phyloP scores from a whole-genome alignment of 2,329 filamentous ascomycete genomes.

The Scedosporium boydii region DNA sequence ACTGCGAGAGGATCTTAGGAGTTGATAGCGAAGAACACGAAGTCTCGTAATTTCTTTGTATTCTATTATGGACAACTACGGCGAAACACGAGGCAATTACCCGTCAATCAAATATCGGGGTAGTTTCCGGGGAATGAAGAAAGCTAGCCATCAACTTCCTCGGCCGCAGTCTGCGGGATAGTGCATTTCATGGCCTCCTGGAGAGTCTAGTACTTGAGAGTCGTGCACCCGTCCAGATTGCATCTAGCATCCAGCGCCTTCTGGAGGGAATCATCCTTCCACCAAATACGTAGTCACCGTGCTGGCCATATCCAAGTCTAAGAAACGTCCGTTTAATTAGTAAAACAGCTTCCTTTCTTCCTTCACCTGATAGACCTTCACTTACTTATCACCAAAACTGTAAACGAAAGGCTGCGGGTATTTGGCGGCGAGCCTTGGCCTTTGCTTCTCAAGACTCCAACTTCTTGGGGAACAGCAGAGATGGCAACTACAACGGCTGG shows the following conservation, averaged over 20 bases:
- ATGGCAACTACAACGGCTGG: too few species aligned
- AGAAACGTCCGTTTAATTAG: not conserved
- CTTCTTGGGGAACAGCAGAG: not conserved
- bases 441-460: not conserved
- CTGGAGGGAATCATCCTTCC: conserved; percentile 23
- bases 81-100: not conserved
- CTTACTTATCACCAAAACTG: conserved; percentile 3
- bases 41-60: too few species aligned
- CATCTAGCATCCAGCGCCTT: conserved; percentile 22
- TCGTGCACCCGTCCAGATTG: conserved; percentile 36
- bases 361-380: not conserved
- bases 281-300: conserved; percentile 24
- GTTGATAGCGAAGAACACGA: too few species aligned
- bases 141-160: conserved; percentile 35
- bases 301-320: conserved; percentile 17
- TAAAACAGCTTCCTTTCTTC: not conserved
- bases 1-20: not conserved
- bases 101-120: not conserved
- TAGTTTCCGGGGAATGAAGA: not conserved
- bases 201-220: conserved; percentile 34
- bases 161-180: conserved; percentile 33
- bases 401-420: conserved; percentile 9
- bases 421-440: not conserved
- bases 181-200: conserved; percentile 36
- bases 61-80: not conserved